phyloP scores from a whole-genome alignment of 306 rosid species.

The Dalbergia oliveri region DNA sequence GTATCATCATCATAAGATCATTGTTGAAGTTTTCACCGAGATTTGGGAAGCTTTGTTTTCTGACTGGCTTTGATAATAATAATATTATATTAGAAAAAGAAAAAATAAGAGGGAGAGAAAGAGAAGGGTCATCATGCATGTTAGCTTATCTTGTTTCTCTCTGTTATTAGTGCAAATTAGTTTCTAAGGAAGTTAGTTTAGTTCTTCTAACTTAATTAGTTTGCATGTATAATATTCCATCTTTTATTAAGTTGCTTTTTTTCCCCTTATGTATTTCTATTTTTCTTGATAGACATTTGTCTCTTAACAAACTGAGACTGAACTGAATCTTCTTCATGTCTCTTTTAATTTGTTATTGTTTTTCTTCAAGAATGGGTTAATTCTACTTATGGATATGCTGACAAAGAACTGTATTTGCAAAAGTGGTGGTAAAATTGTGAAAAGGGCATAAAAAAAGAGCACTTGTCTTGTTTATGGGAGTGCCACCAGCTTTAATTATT shows the following conservation, averaged over 20 bases:
- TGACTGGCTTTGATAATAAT: constrained; percentile 56
- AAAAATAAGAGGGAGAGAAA: not conserved
- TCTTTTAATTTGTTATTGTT: not conserved
- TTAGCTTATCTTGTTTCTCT: constrained; percentile 39
- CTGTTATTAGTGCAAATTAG: constrained; percentile 35
- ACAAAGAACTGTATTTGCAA: constrained; percentile 42
- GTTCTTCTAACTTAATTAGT: constrained; percentile 47
- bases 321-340: constrained; percentile 7
- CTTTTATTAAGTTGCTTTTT: constrained; percentile 21
- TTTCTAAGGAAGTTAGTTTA: constrained; percentile 44
- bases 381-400: constrained; percentile 32
- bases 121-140: not conserved
- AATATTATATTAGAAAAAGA: not conserved
- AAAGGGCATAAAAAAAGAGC: constrained; percentile 36
- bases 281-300: constrained; percentile 14
- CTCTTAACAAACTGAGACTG: constrained; percentile 12
- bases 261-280: not conserved
- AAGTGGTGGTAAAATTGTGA: constrained; percentile 41
- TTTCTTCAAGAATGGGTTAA: not conserved
- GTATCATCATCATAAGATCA: constrained; percentile 72
- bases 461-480: constrained; percentile 33
- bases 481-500: constrained; percentile 36
- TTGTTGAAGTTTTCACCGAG: constrained; percentile 88
- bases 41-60: constrained; percentile 91
- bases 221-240: constrained; percentile 53